A percentile compares a stretch with the other conserved stretches of the same genome.
phyloP scores from a whole-genome alignment of 2,329 filamentous ascomycete genomes.

The Fusarium caatingaense region DNA sequence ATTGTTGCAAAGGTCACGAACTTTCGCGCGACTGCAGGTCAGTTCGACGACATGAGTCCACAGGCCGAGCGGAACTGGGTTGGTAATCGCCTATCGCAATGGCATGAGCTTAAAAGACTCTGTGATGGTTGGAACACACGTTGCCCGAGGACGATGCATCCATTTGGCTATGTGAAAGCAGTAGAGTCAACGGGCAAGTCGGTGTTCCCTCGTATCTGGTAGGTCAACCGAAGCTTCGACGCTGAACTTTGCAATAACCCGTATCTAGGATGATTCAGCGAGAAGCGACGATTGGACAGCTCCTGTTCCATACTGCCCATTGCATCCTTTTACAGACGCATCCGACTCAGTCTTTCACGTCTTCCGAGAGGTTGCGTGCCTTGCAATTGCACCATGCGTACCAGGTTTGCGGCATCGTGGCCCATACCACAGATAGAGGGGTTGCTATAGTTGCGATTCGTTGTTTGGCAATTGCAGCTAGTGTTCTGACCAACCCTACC shows the following conservation, averaged over 20 bases:
- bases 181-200: constrained; percentile 76
- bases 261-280: constrained; percentile 79
- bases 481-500: constrained; percentile 72
- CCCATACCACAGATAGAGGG: constrained; percentile 83
- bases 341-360: constrained; percentile 71
- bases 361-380: constrained; percentile 73
- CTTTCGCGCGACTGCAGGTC: constrained; percentile 78
- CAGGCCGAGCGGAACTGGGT: constrained; percentile 73
- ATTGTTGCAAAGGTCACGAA: constrained; percentile 89
- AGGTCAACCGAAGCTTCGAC: constrained; percentile 44
- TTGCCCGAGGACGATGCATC: constrained; percentile 87
- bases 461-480: constrained; percentile 80
- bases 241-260: not conserved
- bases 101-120: constrained; percentile 82
- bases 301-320: constrained; percentile 91
- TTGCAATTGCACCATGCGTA: constrained; percentile 80
- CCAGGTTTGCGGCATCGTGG: constrained; percentile 89
- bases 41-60: constrained; percentile 68
- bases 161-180: constrained; percentile 80
- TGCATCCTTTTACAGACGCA: constrained; percentile 84
- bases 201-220: constrained; percentile 88
- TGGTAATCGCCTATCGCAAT: constrained; percentile 76
- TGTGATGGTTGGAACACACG: constrained; percentile 84
- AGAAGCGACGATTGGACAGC: constrained; percentile 80
- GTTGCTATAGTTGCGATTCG: constrained; percentile 83